Evolutionary conservation across 163 green algal genomes (phyloP).

Genomic region (Coccomyxa subellipsoidea): DNA sequence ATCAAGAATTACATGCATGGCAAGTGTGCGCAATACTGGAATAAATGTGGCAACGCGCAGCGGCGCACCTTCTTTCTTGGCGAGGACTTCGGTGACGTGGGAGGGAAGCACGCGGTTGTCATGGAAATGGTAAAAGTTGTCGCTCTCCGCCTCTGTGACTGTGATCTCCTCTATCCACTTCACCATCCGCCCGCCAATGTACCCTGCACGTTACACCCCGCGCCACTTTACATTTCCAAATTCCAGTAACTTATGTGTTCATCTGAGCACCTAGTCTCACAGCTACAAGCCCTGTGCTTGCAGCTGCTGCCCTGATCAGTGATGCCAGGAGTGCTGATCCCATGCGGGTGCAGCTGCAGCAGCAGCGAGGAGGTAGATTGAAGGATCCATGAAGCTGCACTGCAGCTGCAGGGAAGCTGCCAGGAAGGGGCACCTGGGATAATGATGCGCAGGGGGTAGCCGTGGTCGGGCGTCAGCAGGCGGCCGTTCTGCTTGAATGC

Average conservation of each 20-base stretch:
- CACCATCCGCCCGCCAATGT: conserved; percentile 48
- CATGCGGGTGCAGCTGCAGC: too few species aligned
- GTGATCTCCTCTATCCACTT: conserved; percentile 92
- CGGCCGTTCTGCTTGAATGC: conserved; percentile 92
- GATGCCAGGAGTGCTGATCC: too few species aligned
- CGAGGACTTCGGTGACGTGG: conserved; percentile 4
- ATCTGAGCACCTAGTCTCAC: too few species aligned
- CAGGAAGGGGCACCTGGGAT: conserved; percentile 61
- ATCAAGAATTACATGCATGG: too few species aligned
- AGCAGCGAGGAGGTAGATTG: too few species aligned
- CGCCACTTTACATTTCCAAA: too few species aligned
- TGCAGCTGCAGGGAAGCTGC: too few species aligned
- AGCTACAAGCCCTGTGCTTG: too few species aligned
- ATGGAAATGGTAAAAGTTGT: conserved; percentile 96
- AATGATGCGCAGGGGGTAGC: conserved; percentile 91
- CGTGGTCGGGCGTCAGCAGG: conserved; percentile 89
- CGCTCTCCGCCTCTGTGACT: conserved; percentile 65
- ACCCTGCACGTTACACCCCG: background rate
- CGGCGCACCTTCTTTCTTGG: conserved; percentile 7
- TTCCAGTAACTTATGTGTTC: too few species aligned
- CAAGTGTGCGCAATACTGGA: background rate
- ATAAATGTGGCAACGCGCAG: background rate
- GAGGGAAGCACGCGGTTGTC: conserved; percentile 77
- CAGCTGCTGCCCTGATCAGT: too few species aligned
- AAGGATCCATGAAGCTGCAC: too few species aligned